Evolutionary conservation across 148 eudicot species (phyloP), one percentile per base, ranked within the genome.

Genomic region (Diospyros lotus): DNA sequence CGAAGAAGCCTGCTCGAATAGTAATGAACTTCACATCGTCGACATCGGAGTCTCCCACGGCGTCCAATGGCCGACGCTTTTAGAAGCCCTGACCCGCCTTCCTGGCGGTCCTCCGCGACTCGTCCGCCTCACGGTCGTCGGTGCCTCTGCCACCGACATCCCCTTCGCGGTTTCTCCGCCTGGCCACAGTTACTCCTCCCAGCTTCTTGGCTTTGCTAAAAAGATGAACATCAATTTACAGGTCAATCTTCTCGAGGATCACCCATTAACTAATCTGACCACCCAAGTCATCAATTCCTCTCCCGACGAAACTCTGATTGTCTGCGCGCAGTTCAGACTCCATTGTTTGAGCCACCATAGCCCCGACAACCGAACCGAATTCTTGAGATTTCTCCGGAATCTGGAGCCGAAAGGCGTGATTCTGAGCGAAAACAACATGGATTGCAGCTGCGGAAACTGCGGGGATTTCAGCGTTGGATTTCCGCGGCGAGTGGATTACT

Each of bases 31-130:
- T 50, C 90, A 87, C 75, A 87, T 84, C 56, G 56, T 87, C 13
- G 87, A 87, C 64, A 84, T 87, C 39, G 90, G 90, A 58, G 87
- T 87, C 48, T 87, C 87, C 48, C 90, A 87, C 56, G 87, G 89
- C 9, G 77, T 81, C 39, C 89, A 87, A 62, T 87, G 89, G 89
- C 89, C 89, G 3, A 87, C 80, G 0, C 84, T 87, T 9, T 69
- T 87, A 5, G 89, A 80, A 58, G 87, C 83, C 5, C 55, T 87
- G 76, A 73, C 84, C 6, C 79, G 78, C 48, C 82, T 82, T 1
- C 69, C 84, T 5, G 87, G 86, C 0, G 89, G 89, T 5, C 86
- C 89, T 53, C 89, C 89, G 4, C 84, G 87, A 0, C 67, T 80
- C 54, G 87, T 87, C 75, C 87, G 87, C 41, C 85, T 87, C 11